Evolutionary conservation across 192 early-diverging fungal genomes (phyloP).

Genomic region (Dissophora globulifera): DNA sequence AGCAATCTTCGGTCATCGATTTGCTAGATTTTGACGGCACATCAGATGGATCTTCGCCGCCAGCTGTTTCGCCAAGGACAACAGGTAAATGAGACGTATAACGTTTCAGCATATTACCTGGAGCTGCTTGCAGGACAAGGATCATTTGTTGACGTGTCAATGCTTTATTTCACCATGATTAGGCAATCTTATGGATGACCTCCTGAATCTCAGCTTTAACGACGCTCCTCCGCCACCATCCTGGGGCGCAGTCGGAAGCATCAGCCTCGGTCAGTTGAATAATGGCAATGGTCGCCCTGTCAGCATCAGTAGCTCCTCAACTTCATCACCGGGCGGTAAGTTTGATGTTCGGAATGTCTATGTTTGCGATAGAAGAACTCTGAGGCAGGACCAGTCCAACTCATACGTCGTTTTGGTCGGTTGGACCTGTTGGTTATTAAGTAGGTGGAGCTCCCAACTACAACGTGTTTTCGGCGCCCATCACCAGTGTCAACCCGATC

Average conservation of each 20-base stretch:
- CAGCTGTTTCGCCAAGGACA: slow-evolving; percentile 21
- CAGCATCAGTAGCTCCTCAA: background rate
- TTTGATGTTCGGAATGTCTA: too few relatives aligned
- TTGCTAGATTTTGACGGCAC: slow-evolving; percentile 48
- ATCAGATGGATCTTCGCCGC: slow-evolving; percentile 1
- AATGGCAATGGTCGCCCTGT: background rate
- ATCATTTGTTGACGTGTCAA: too few relatives aligned
- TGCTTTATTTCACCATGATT: too few relatives aligned
- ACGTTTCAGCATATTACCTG: too few relatives aligned
- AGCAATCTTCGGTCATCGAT: slow-evolving; percentile 59
- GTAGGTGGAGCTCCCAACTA: slow-evolving; percentile 13
- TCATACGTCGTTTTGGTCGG: too few relatives aligned
- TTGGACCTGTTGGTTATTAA: too few relatives aligned
- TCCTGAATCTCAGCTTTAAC: slow-evolving; percentile 49
- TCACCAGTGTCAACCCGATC: slow-evolving; percentile 23
- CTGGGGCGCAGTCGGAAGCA: slow-evolving; percentile 44
- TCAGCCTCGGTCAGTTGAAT: slow-evolving; percentile 30
- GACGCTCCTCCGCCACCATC: slow-evolving; percentile 34
- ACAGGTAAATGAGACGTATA: slow-evolving; percentile 12
- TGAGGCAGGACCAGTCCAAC: too few relatives aligned
- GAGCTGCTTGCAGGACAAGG: too few relatives aligned
- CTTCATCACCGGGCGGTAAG: background rate
- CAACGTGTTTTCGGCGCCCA: slow-evolving; percentile 27
- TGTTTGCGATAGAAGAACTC: too few relatives aligned
- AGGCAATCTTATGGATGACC: slow-evolving; percentile 53